Percentiles rank a stretch among this genome's conserved stretches.
These are phyloP conservation scores for Lipomyces yamadae DNA, from an alignment of 805 yeast genomes.

Conservation along the genomic window DNA sequence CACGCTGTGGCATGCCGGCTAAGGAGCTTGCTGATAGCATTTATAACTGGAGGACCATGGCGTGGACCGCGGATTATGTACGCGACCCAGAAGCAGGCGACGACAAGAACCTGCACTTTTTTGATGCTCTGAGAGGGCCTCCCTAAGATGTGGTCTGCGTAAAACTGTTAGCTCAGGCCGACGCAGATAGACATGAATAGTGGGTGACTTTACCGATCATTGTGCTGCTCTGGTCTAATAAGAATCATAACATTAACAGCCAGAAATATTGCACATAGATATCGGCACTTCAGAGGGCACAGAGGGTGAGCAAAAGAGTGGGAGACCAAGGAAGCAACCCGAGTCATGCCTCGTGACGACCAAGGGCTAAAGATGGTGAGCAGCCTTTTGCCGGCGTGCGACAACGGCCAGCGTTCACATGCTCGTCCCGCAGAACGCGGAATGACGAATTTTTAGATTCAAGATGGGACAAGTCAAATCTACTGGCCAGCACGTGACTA, in stretches of 20 bases:
- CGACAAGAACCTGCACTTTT: conserved; percentile 40
- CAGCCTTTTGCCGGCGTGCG: too few species aligned
- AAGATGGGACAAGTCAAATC: too few species aligned
- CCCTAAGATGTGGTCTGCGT: conserved; percentile 40
- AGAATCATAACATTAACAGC: not conserved
- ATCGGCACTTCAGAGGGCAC: not conserved
- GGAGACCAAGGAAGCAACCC: not conserved
- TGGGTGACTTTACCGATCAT: not conserved
- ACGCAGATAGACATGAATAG: not conserved
- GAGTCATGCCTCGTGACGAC: too few species aligned
- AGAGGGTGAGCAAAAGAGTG: not conserved
- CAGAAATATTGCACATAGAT: not conserved
- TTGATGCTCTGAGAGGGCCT: conserved; percentile 42
- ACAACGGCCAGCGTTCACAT: too few species aligned
- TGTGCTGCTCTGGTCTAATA: not conserved
- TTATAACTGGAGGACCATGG: conserved; percentile 40
- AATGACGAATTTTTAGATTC: too few species aligned
- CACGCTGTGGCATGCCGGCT: conserved; percentile 40
- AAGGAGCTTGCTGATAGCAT: conserved; percentile 32
- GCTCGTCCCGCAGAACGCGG: not conserved
- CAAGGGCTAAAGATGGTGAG: too few species aligned
- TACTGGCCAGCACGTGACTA: too few species aligned
- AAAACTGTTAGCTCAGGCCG: not conserved
- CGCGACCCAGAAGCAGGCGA: conserved; percentile 39
- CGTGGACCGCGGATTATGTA: conserved; percentile 40